Base-by-base conservation (phyloP, 2,329 filamentous ascomycete species). In the Fusarium subtropicale region DNA sequence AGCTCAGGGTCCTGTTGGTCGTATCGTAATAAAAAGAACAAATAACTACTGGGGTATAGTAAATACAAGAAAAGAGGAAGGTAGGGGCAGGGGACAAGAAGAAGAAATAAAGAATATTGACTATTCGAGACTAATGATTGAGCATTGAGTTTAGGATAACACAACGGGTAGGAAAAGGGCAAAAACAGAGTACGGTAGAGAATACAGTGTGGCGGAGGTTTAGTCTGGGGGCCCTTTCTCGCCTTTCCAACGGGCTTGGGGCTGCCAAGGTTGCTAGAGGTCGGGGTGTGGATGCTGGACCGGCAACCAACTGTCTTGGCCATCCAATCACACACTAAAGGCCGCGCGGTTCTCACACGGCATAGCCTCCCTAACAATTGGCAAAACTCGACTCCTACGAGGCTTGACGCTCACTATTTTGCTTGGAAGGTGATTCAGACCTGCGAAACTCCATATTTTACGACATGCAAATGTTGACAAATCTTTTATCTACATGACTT, bases 331-430 rank as follows among this genome's bases (percentile, higher is more conserved):
- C 3, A 20, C 26, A 26, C 12, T 24, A 71, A 22, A 54, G 63
- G 67, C 67, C 67, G 67, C 67, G 67, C 57, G 67, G 67, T 69
- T 65, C 54, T 38, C 24, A 34, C 41, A 69, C 45, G 24, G 46
- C 66, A 69, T 68, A 60, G 66, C 67, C 66, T 45, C 66, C 60
- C 60, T 45, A 58, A 55, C 59, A 44, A 33, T 22, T 41, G 26
- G 44, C 24, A 46, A 28, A 26, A 46, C 18, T 30, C 26, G 56
- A 56, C 33, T 44, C 24, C 31, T 36, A 28, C 41, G 18, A 22
- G 30, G 33, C 50, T 46, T 57, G 31, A 57, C n/a, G 38, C 36
- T 57, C 45, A 28, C 36, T 41, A n/a, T 45, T 45, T 45, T 45
- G 42, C 15, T 28, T n/a, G 11, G n/a, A 31, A 31, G 22, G 16